Evolutionary conservation across 306 rosid species (phyloP), one percentile per base, ranked within the genome.

Genomic region (Cicer bijugum): DNA sequence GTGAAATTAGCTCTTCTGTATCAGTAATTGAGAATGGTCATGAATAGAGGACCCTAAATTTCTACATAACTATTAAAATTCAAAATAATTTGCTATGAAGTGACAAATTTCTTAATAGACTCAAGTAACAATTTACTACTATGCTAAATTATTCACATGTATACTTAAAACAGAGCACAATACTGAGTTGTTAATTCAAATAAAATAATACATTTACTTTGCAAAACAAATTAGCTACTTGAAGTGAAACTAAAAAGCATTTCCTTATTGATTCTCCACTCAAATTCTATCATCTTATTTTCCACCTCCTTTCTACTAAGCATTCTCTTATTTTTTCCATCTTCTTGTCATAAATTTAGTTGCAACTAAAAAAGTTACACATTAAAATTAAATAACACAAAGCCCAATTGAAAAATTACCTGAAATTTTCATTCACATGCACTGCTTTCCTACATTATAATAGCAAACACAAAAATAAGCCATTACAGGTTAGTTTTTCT

Each of bases 1-100:
- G 98, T 94, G 89, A 94, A 94, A 88, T 94, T 94, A 84, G 98
- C 97, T 81, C 98, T 88, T 81, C 98, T 91, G 98, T 76, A 80
- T 76, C 71, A 81, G 80, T 60, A 85, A 70, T 78, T 75, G 42
- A 76, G 55, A 82, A 42, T 62, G 47, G 78, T 80, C 75, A 69
- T 75, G 81, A 82, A 78, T 57, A 66, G 45, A 56, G 45, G 73
- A 75, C 76, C 38, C 64, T 33, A 39, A 80, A 83, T 57, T 43
- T 53, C 58, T 19, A 37, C 81, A 65, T 9, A 56, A 33, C 48
- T 69, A 78, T 37, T 28, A 28, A 28, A 28, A 58, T 56, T 37
- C 63, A 78, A 76, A 76, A 48, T 50, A 72, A 72, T 14, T 44
- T 59, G 12, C 66, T 67, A 35, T 58, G 69, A 81, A 45, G 44